These are phyloP conservation scores for Isatis tinctoria DNA, from an alignment of 345 rosid species.

Conservation along the genomic window DNA sequence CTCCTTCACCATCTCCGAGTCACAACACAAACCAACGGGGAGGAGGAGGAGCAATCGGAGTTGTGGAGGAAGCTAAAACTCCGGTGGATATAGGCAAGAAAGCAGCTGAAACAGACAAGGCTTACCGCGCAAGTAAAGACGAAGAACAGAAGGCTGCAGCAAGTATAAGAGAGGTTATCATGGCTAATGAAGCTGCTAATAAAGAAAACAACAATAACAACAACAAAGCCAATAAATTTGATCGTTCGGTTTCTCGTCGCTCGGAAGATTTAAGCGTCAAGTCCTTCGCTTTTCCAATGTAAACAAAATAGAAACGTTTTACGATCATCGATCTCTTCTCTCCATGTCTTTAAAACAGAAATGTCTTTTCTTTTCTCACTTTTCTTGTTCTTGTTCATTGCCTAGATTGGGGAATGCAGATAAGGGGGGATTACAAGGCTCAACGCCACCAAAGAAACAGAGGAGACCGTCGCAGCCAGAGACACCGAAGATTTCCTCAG, in stretches of 20 bases:
- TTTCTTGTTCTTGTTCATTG: not conserved
- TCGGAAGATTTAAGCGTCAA: constrained; percentile 52
- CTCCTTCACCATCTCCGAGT: not conserved
- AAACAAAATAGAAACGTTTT: constrained; percentile 19
- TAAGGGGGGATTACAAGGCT: constrained; percentile 25
- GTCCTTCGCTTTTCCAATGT: constrained; percentile 91
- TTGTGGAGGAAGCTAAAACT: constrained; percentile 17
- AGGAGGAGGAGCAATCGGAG: not conserved
- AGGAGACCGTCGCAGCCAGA: constrained; percentile 24
- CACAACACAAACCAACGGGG: not conserved
- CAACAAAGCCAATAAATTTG: constrained; percentile 7
- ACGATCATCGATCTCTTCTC: not conserved
- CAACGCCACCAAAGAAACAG: not conserved
- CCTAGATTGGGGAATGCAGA: constrained; percentile 52
- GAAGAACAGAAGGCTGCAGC: constrained; percentile 58
- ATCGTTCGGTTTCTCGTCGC: constrained; percentile 28
- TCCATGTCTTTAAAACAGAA: not conserved
- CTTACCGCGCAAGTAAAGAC: constrained; percentile 31
- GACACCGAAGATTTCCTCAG: constrained; percentile 18
- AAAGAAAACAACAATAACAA: constrained; percentile 4
- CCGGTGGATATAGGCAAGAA: constrained; percentile 25
- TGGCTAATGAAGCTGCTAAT: constrained; percentile 40
- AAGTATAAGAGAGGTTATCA: constrained; percentile 48
- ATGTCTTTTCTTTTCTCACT: not conserved
- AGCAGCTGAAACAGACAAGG: constrained; percentile 32